Percentiles rank a stretch among this genome's conserved stretches.
Evolutionary conservation across 2,329 filamentous ascomycete genomes (phyloP).

Genomic region (Thielaviopsis populi): DNA sequence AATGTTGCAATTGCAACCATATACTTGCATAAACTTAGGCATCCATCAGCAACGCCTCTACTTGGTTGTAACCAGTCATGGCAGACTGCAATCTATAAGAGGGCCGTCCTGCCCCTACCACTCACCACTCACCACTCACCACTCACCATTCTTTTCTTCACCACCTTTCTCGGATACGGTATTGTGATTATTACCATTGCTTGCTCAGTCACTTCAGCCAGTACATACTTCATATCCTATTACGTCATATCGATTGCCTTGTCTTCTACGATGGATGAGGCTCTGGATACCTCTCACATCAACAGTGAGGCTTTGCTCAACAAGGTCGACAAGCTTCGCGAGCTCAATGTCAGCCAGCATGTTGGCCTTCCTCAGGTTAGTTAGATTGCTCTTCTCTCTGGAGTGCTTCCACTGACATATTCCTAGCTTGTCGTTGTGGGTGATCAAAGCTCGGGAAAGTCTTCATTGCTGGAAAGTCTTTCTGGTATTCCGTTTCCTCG

Average conservation of each 20-base stretch:
- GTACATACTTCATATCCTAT: not conserved
- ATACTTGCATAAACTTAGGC: too few species aligned
- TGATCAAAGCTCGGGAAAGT: conserved; percentile 21
- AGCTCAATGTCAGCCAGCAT: conserved; percentile 26
- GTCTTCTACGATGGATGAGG: not conserved
- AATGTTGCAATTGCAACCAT: too few species aligned
- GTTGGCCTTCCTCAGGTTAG: conserved; percentile 39
- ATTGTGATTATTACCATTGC: too few species aligned
- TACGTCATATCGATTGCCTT: not conserved
- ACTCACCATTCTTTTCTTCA: too few species aligned
- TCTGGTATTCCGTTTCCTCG: conserved; percentile 20
- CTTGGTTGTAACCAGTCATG: too few species aligned
- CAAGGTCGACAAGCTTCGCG: conserved; percentile 30
- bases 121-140: too few species aligned
- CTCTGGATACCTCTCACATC: not conserved
- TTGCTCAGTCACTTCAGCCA: too few species aligned
- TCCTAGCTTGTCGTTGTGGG: conserved; percentile 20
- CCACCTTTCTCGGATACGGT: too few species aligned
- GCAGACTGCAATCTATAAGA: too few species aligned
- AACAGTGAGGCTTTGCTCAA: conserved; percentile 4
- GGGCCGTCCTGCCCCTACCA: too few species aligned
- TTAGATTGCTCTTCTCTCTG: not conserved
- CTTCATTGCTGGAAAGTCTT: conserved; percentile 20
- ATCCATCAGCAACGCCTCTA: too few species aligned
- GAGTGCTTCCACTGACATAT: not conserved